Evolutionary conservation across 2,329 filamentous ascomycete species (phyloP).

Genomic region (Fusarium robinianum): DNA sequence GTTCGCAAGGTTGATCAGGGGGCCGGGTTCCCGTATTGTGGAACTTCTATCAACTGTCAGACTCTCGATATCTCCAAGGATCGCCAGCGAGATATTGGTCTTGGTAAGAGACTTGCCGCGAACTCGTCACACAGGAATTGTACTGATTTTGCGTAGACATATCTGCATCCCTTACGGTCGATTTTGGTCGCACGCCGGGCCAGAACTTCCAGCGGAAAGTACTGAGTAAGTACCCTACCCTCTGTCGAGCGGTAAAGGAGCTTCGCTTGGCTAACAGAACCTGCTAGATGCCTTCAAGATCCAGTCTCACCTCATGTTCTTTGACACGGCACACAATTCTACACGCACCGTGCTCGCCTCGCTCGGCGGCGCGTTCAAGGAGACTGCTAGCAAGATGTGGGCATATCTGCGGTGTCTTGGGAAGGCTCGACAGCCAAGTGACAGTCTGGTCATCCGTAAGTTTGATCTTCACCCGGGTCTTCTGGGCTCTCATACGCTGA

Average conservation of each 20-base stretch:
- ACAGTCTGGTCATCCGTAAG: constrained; percentile 67
- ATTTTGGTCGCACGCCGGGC: constrained; percentile 72
- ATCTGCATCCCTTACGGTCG: constrained; percentile 77
- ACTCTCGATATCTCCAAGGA: constrained; percentile 78
- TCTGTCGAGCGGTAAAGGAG: no score
- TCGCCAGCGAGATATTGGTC: constrained; percentile 55
- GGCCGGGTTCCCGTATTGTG: constrained; percentile 83
- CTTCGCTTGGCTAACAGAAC: no score
- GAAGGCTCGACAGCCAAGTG: constrained; percentile 57
- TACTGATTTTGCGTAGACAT: constrained; percentile 43
- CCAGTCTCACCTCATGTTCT: constrained; percentile 82
- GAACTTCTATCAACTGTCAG: constrained; percentile 72
- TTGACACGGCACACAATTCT: constrained; percentile 79
- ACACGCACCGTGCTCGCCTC: constrained; percentile 71
- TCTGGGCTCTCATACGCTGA: background rate
- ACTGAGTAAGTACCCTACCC: constrained; percentile 60
- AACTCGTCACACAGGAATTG: background rate
- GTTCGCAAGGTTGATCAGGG: constrained; percentile 53
- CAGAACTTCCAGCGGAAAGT: constrained; percentile 80
- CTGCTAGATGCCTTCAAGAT: constrained; percentile 78
- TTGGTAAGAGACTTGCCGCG: constrained; percentile 49
- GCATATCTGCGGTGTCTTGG: constrained; percentile 65
- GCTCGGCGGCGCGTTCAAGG: constrained; percentile 72
- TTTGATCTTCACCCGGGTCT: constrained; percentile 2
- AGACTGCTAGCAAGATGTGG: constrained; percentile 78